These are phyloP conservation scores for Aureobasidium leucospermi DNA, from an alignment of 2,329 filamentous ascomycete species.

Conservation along the genomic window DNA sequence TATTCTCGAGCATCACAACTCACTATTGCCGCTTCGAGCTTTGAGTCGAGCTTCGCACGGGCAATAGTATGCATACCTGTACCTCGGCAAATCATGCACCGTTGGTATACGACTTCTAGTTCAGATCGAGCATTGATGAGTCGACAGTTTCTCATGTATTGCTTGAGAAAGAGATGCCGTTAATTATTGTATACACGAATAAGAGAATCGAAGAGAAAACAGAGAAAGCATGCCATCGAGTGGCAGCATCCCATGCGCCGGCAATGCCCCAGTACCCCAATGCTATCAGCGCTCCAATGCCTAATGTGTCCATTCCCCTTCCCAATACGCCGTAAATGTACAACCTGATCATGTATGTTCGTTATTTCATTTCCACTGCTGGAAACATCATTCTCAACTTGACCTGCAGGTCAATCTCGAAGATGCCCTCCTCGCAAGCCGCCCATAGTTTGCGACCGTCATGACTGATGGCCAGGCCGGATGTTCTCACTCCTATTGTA, in stretches of 20 bases:
- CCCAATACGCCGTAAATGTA: not conserved
- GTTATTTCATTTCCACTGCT: conserved; percentile 31
- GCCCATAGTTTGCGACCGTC: conserved; percentile 42
- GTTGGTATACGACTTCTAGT: no score
- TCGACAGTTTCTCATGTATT: no score
- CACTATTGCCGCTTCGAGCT: not conserved
- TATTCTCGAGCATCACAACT: not conserved
- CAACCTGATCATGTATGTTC: not conserved
- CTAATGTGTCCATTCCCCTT: not conserved
- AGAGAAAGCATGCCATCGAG: not conserved
- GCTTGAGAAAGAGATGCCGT: not conserved
- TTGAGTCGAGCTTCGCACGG: no score
- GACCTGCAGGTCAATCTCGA: conserved; percentile 63
- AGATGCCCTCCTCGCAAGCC: conserved; percentile 61
- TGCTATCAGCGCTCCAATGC: not conserved
- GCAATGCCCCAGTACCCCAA: not conserved
- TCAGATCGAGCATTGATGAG: not conserved
- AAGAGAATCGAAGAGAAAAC: not conserved
- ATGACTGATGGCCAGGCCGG: conserved; percentile 41
- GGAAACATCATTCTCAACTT: conserved; percentile 49
- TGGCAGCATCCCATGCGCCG: not conserved
- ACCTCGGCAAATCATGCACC: no score
- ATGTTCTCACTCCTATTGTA: conserved; percentile 35
- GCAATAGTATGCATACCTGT: no score
- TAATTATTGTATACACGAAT: not conserved